phyloP scores from a whole-genome alignment of 2,329 filamentous ascomycete genomes.

The Cercospora citrullina region DNA sequence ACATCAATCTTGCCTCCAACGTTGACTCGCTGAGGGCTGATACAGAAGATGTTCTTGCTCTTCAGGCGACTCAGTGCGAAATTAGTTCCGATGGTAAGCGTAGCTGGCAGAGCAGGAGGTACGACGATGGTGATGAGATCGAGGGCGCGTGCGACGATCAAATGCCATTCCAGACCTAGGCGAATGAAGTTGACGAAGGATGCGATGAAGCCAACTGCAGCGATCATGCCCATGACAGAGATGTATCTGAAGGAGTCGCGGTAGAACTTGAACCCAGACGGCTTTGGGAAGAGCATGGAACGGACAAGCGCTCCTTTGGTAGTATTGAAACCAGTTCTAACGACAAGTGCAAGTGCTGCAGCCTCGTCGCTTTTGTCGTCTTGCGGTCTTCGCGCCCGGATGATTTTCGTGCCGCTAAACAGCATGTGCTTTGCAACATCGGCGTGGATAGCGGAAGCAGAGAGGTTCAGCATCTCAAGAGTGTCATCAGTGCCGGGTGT shows the following conservation, averaged over 20 bases:
- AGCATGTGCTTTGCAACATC: slow-evolving; percentile 86
- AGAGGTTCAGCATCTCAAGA: slow-evolving; percentile 72
- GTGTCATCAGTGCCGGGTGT: slow-evolving; percentile 78
- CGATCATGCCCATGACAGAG: slow-evolving; percentile 88
- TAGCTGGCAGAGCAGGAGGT: slow-evolving; percentile 89
- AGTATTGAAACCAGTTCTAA: slow-evolving; percentile 94
- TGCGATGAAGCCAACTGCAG: slow-evolving; percentile 80
- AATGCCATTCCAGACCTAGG: slow-evolving; percentile 77
- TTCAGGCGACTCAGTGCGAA: slow-evolving; percentile 87
- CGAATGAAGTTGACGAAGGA: slow-evolving; percentile 93
- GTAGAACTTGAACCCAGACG: slow-evolving; percentile 98
- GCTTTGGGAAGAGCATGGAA: slow-evolving; percentile 98
- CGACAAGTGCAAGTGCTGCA: slow-evolving; percentile 85
- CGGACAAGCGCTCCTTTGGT: slow-evolving; percentile 94
- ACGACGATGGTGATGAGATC: slow-evolving; percentile 98
- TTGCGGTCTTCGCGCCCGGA: slow-evolving; percentile 83
- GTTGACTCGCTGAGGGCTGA: slow-evolving; percentile 95
- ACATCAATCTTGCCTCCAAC: slow-evolving; percentile 94
- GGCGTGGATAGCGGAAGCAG: slow-evolving; percentile 77
- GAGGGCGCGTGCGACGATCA: slow-evolving; percentile 87
- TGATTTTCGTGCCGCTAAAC: slow-evolving; percentile 93
- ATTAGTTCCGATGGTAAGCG: slow-evolving; percentile 92
- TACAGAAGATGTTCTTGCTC: slow-evolving; percentile 91
- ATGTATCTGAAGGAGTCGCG: slow-evolving; percentile 97
- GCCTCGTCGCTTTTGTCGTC: slow-evolving; percentile 84